Base-by-base conservation (phyloP, 2,329 filamentous ascomycete genomes). In the Lecanicillium sp. region DNA sequence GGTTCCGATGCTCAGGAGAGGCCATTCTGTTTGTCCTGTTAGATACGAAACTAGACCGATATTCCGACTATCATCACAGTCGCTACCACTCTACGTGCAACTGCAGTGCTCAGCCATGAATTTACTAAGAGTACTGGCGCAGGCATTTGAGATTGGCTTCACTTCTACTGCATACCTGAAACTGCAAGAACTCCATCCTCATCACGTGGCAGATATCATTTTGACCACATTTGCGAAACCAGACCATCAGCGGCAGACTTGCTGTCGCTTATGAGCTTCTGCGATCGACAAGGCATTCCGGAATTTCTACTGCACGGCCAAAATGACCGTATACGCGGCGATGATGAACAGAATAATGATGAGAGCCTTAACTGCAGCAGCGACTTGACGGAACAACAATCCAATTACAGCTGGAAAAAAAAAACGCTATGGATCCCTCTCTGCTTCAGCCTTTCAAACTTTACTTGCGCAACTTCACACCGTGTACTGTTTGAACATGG, bases 151-250 rank as follows among this genome's bases (percentile, higher is more conserved):
- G n/a, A n/a, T n/a, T n/a, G n/a, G n/a, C n/a, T n/a, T n/a, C n/a
- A n/a, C n/a, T n/a, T n/a, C n/a, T n/a, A n/a, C n/a, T n/a, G n/a
- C n/a, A n/a, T n/a, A n/a, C n/a, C n/a, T n/a, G n/a, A n/a, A n/a
- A n/a, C n/a, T n/a, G n/a, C 3, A 46, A 47, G 11, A 54, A 54
- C 33, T 48, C 49, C 2, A 47, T 59, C 25, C 12, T 56, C n/a
- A 22, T 44, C 4, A 60, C 57, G 1, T 60, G 50, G 57, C 50
- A 54, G 33, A 53, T 60, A 18, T 55, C 57, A 2, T n/a, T 61
- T 60, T 41, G 49, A 59, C 9, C 29, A 51, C n/a, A 54, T 60
- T 15, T 45, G 34, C 2, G 10, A 48, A 33, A 41, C 17, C 19
- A 44, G 44, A 19, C 49, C 41, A 19, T 46, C 46, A 2, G 37